phyloP scores from a whole-genome alignment of 208 protist genomes.

The Leishmania guyanensis region DNA sequence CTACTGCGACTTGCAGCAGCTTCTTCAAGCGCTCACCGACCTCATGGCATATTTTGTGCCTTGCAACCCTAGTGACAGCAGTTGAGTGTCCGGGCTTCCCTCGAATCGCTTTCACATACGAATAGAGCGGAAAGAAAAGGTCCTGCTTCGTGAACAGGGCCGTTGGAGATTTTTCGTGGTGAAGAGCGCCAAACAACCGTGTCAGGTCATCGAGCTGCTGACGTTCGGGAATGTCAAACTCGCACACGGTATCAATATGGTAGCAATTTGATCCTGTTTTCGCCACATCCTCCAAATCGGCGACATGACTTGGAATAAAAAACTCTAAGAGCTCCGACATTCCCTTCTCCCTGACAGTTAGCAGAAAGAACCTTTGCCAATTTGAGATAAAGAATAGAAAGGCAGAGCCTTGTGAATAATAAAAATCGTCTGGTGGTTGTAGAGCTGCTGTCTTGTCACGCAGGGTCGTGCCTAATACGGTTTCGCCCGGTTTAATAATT shows the following conservation, averaged over 20 bases:
- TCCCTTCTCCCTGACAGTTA: not conserved
- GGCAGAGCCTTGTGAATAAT: no score
- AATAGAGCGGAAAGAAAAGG: constrained; percentile 69
- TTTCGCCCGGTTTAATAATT: not conserved
- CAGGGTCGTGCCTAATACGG: not conserved
- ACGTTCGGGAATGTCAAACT: constrained; percentile 70
- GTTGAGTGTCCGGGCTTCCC: constrained; percentile 20
- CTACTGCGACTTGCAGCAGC: constrained; percentile 71
- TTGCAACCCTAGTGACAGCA: constrained; percentile 54
- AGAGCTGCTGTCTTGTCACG: not conserved
- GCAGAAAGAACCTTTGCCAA: not conserved
- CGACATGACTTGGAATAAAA: constrained; percentile 63
- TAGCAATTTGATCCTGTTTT: constrained; percentile 53
- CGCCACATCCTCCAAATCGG: constrained; percentile 64
- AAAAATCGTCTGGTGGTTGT: not conserved
- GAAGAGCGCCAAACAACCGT: constrained; percentile 73
- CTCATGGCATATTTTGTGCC: constrained; percentile 92
- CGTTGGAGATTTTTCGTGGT: constrained; percentile 84
- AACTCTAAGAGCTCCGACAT: constrained; percentile 70
- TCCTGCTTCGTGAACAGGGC: constrained; percentile 76
- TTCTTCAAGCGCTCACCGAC: constrained; percentile 83
- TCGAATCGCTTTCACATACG: constrained; percentile 76
- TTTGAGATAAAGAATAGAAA: no score
- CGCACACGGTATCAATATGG: constrained; percentile 47
- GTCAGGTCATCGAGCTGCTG: constrained; percentile 87